A percentile compares a stretch with the other conserved stretches of the same genome.
These are phyloP conservation scores for Diplodia sapinea DNA, from an alignment of 2,329 filamentous ascomycete species.

Conservation along the genomic window DNA sequence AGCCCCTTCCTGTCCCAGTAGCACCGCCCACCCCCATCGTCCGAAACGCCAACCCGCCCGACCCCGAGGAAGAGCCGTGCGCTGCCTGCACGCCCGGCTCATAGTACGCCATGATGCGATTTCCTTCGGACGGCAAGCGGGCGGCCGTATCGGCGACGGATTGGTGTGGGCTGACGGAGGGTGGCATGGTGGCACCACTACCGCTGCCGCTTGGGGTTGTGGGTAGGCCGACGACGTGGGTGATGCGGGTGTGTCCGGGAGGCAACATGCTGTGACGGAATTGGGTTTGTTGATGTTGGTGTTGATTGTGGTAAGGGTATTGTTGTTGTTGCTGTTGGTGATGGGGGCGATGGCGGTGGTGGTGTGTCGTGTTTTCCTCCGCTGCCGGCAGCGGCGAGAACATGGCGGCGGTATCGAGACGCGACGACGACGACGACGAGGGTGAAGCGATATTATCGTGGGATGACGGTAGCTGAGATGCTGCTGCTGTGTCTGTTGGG, in stretches of 20 bases:
- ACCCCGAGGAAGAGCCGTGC: no score
- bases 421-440: not conserved
- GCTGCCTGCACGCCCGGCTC: slow-evolving; percentile 1
- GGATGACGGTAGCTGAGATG: slow-evolving; percentile 33
- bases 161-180: not conserved
- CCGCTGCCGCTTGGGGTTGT: not conserved
- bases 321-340: not conserved
- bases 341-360: not conserved
- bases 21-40: not conserved
- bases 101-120: slow-evolving; percentile 11
- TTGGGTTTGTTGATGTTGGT: not conserved
- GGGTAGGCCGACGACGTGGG: slow-evolving; percentile 16
- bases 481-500: not conserved
- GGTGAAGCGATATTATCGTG: slow-evolving; percentile 32
- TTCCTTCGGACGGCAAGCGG: not conserved
- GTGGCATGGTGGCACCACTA: slow-evolving; percentile 35
- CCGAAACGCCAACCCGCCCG: not conserved
- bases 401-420: slow-evolving; percentile 18
- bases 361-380: not conserved
- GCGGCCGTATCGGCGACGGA: slow-evolving; percentile 1
- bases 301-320: not conserved
- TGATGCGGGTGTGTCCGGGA: not conserved
- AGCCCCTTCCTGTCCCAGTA: not conserved
- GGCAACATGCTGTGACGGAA: not conserved
- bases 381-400: slow-evolving; percentile 3